Percentiles rank a stretch among this genome's conserved stretches.
These are phyloP conservation scores for Vaccinium corymbosum DNA, from an alignment of 148 eudicot genomes.

Conservation along the genomic window DNA sequence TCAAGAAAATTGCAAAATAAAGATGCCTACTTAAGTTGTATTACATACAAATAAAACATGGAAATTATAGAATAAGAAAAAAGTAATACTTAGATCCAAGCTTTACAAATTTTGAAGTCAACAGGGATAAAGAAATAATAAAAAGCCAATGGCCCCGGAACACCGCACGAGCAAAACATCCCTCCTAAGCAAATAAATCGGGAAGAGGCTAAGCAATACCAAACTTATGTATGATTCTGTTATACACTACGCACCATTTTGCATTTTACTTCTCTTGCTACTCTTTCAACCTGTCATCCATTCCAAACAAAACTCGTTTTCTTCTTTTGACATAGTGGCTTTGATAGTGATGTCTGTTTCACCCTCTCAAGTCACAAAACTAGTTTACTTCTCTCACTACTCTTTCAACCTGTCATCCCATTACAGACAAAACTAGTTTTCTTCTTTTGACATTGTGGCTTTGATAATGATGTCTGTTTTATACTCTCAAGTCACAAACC, in stretches of 20 bases:
- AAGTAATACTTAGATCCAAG: not conserved
- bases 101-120: not conserved
- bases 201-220: constrained; percentile 1
- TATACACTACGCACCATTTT: not conserved
- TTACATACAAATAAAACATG: not conserved
- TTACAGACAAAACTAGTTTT: not conserved
- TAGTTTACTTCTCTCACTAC: not conserved
- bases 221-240: not conserved
- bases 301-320: not conserved
- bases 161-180: not conserved
- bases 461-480: not conserved
- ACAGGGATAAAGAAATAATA: not conserved
- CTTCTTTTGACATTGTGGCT: not conserved
- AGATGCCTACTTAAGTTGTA: not conserved
- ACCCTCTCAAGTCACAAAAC: not conserved
- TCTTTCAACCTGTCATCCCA: not conserved
- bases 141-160: not conserved
- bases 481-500: not conserved
- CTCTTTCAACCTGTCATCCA: not conserved
- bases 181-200: not conserved
- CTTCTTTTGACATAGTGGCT: not conserved
- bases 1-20: not conserved
- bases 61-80: not conserved
- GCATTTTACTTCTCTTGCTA: constrained; percentile 1
- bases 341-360: not conserved